Evolutionary conservation across 2,329 filamentous ascomycete genomes (phyloP), one percentile per base, ranked within the genome.

Genomic region (Phaeosphaeriaceae sp.): DNA sequence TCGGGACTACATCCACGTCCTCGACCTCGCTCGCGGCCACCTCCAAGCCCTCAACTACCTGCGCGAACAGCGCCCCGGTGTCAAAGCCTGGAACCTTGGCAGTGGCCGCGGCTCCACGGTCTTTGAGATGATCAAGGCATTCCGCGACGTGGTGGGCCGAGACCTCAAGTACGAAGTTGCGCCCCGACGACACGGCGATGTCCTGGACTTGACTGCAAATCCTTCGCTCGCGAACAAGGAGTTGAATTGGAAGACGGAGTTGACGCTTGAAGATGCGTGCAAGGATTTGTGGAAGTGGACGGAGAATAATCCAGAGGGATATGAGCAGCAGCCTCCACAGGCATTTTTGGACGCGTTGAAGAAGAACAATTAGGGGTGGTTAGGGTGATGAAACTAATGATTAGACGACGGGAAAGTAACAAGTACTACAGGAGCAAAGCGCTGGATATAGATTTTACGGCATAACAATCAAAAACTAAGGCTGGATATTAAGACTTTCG

Each of bases 241-340:
- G 79, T 83, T 99, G 45, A 81, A 86, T 56, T 99, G 94, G 94
- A 92, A 92, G 81, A 92, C 94, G 1, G 84, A 95, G 78, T 81
- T 88, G 50, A 92, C 89, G 16, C 85, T 99, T 72, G 93, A 97
- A 78, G 86, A 96, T 74, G 92, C 93, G 20, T 99, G 94, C 74
- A 85, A 87, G 63, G 92, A 99, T 75, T 81, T 99, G 60, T 99
- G 94, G 94, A 87, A 86, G 69, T 99, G 94, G 94, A 96, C 95
- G 13, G 83, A 88, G 78, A 97, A 97, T 78, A 97, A 97, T 79
- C 94, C 94, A 18, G 86, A 92, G 77, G 94, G 94, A 17, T 97
- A 97, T 79, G 84, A 89, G 60, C 92, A 97, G 78, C 82, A 92
- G 60, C 91, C 93, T n/a, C 93, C 94, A 0, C 82, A 89, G 59